phyloP scores from a whole-genome alignment of 768 basidiomycete genomes.

The Guyanaporus albipodus region DNA sequence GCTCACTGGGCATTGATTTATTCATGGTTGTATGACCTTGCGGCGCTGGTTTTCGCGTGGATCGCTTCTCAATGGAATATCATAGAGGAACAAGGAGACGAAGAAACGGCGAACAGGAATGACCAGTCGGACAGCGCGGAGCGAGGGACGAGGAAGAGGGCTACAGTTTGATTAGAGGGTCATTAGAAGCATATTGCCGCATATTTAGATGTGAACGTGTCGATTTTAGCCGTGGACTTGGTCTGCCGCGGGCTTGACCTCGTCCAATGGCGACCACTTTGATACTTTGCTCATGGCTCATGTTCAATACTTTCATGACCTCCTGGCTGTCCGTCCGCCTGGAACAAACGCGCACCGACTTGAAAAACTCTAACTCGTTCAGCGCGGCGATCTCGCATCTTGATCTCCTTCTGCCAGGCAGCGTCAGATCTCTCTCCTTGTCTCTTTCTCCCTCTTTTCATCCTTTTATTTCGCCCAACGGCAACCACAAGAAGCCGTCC shows the following conservation, averaged over 20 bases:
- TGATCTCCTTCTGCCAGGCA: constrained; percentile 21
- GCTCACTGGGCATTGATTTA: constrained; percentile 68
- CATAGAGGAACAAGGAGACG: constrained; percentile 18
- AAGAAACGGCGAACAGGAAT: constrained; percentile 26
- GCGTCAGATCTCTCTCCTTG: constrained; percentile 13
- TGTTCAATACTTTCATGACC: too few species aligned
- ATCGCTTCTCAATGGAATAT: constrained; percentile 32
- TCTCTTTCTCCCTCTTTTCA: constrained; percentile 11
- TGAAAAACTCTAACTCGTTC: too few species aligned
- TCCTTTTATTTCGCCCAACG: constrained; percentile 9
- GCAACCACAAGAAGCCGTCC: constrained; percentile 11
- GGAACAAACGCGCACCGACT: too few species aligned
- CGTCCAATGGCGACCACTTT: too few species aligned
- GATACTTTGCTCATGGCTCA: too few species aligned
- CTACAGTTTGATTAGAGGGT: constrained; percentile 38
- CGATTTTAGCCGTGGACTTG: constrained; percentile 17
- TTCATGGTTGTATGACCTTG: constrained; percentile 44
- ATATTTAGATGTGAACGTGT: constrained; percentile 16
- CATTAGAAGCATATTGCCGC: constrained; percentile 31
- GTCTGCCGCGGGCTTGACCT: constrained; percentile 22
- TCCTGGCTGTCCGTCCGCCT: too few species aligned
- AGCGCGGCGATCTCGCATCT: constrained; percentile 28
- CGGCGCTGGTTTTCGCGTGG: constrained; percentile 23
- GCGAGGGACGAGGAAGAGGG: constrained; percentile 45
- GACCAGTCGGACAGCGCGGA: constrained; percentile 40